Conservation (phyloP, 202 grass and related monocot genomes). For the Schoenoplectus triqueter region DNA sequence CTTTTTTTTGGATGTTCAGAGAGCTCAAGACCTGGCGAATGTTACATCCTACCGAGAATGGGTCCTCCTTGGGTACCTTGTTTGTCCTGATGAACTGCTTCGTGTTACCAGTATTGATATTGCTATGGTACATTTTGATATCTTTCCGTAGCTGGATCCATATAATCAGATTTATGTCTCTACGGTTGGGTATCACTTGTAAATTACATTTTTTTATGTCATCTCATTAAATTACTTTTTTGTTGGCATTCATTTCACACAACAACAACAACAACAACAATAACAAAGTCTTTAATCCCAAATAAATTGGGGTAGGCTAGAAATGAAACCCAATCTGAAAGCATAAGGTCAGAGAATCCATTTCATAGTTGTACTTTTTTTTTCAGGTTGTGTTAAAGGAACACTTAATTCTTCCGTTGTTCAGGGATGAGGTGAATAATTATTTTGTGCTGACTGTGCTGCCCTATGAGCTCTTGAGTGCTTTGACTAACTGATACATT, state of each 20-base stretch:
- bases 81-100: slow-evolving; percentile 98
- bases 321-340: too few relatives aligned
- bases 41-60: slow-evolving; percentile 94
- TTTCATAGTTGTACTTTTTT: slow-evolving; percentile 3
- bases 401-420: slow-evolving; percentile 84
- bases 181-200: neutral
- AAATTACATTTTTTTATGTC: slow-evolving; percentile 3
- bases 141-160: neutral
- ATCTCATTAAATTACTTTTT: slow-evolving; percentile 1
- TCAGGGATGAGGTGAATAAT: slow-evolving; percentile 88
- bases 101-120: slow-evolving; percentile 98
- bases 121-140: slow-evolving; percentile 65
- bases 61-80: slow-evolving; percentile 94
- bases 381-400: slow-evolving; percentile 98
- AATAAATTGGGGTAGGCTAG: too few relatives aligned
- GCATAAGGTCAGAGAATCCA: too few relatives aligned
- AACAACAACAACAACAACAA: too few relatives aligned
- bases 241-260: slow-evolving; percentile 34
- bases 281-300: too few relatives aligned
- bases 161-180: neutral
- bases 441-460: slow-evolving; percentile 25
- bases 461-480: slow-evolving; percentile 2
- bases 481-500: slow-evolving; percentile 43
- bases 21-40: slow-evolving; percentile 98
- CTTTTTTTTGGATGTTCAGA: slow-evolving; percentile 54